Conservation (phyloP, 352 stramenopile species). For the Phytophthora vignae region DNA sequence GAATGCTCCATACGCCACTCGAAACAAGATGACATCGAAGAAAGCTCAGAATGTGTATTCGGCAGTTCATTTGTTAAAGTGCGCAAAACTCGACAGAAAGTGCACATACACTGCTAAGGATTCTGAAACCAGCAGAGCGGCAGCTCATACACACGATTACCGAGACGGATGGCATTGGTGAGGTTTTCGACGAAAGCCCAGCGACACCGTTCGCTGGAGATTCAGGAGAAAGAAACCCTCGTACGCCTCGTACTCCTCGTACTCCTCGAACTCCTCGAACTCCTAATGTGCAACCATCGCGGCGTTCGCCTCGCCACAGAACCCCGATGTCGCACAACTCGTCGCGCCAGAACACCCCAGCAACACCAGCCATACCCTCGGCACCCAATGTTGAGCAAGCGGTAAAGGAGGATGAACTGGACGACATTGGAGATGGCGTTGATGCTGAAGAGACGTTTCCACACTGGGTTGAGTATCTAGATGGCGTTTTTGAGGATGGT, state of each 20-base stretch:
- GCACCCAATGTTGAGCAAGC: not conserved
- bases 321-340: not conserved
- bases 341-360: not conserved
- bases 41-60: slow-evolving; percentile 2
- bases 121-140: not conserved
- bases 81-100: not conserved
- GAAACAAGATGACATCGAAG: not conserved
- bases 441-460: not conserved
- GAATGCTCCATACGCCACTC: not conserved
- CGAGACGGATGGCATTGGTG: not conserved
- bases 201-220: not conserved
- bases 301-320: not conserved
- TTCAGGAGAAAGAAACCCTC: not conserved
- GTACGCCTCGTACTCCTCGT: not conserved
- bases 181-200: not conserved
- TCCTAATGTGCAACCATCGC: not conserved
- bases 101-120: not conserved
- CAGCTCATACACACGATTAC: not conserved
- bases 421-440: no score
- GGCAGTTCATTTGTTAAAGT: not conserved
- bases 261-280: not conserved
- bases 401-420: not conserved
- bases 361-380: not conserved
- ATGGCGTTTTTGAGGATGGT: slow-evolving; percentile 4
- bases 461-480: not conserved